A percentile compares a stretch with the other conserved stretches of the same genome.
Conservation (phyloP, 495 filamentous ascomycete species). For the Coniosporium apollinis region DNA sequence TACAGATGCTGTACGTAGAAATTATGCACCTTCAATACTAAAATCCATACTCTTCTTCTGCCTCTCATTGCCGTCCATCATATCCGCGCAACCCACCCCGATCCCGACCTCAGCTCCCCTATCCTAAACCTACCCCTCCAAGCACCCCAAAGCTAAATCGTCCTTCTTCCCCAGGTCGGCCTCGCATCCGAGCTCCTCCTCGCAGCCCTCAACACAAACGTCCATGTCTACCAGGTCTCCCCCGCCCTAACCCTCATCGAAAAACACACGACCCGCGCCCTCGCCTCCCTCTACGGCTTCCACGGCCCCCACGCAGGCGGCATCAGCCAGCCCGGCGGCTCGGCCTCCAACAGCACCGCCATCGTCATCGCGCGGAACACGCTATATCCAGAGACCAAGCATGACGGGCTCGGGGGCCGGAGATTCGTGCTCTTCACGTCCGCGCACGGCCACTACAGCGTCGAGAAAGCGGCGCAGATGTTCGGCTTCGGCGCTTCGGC, state of each 20-base stretch:
- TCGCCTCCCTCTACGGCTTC: constrained; percentile 65
- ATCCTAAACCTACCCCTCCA: neutral
- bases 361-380: constrained; percentile 82
- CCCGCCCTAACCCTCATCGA: constrained; percentile 76
- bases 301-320: constrained; percentile 59
- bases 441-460: constrained; percentile 77
- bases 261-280: constrained; percentile 49
- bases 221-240: constrained; percentile 81
- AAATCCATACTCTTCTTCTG: neutral
- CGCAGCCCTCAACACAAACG: constrained; percentile 72
- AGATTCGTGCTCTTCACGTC: constrained; percentile 76
- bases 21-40: neutral
- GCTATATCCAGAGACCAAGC: constrained; percentile 60
- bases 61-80: neutral
- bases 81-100: neutral
- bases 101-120: too few relatives aligned
- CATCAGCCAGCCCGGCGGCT: constrained; percentile 74
- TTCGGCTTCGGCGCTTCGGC: constrained; percentile 61
- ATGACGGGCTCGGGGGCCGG: constrained; percentile 43
- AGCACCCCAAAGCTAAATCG: neutral
- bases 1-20: constrained; percentile 52
- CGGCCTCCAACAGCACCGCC: constrained; percentile 69
- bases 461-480: constrained; percentile 85
- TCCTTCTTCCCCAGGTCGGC: constrained; percentile 39
- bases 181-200: constrained; percentile 71